Evolutionary conservation across 2,329 filamentous ascomycete genomes (phyloP).

Genomic region (Pseudogymnoascus sp.): DNA sequence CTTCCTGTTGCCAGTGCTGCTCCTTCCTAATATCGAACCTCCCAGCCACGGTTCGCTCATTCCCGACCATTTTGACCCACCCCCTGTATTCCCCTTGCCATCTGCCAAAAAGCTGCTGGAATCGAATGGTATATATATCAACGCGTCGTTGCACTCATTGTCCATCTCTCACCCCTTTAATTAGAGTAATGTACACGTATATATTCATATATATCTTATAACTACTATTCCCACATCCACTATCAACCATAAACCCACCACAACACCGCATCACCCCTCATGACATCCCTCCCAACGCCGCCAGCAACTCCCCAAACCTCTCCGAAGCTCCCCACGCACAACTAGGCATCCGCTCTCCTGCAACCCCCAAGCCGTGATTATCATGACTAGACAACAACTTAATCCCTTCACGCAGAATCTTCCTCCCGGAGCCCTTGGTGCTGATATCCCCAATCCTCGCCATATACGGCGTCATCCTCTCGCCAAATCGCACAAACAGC

Average conservation of each 20-base stretch:
- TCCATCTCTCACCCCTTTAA: neutral
- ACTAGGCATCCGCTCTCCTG: neutral
- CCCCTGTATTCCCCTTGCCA: neutral
- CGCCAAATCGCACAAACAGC: constrained; percentile 12
- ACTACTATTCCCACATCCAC: neutral
- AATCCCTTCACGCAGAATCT: constrained; percentile 12
- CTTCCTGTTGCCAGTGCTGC: neutral
- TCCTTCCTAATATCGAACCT: neutral
- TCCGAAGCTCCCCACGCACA: constrained; percentile 5
- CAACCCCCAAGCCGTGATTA: neutral
- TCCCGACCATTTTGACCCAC: neutral
- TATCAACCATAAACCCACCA: neutral
- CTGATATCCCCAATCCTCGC: constrained; percentile 13
- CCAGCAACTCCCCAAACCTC: neutral
- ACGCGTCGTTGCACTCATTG: neutral
- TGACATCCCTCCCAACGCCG: neutral
- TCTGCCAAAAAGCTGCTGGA: neutral
- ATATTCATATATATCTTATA: neutral
- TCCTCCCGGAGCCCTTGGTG: neutral
- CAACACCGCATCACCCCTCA: neutral
- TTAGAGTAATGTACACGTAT: neutral
- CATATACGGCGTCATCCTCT: constrained; percentile 13
- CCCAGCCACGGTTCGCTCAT: neutral
- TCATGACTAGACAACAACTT: constrained; percentile 9
- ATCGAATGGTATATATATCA: neutral